Conservation (phyloP, 2,329 filamentous ascomycete species). For the Fusarium kyushuense region DNA sequence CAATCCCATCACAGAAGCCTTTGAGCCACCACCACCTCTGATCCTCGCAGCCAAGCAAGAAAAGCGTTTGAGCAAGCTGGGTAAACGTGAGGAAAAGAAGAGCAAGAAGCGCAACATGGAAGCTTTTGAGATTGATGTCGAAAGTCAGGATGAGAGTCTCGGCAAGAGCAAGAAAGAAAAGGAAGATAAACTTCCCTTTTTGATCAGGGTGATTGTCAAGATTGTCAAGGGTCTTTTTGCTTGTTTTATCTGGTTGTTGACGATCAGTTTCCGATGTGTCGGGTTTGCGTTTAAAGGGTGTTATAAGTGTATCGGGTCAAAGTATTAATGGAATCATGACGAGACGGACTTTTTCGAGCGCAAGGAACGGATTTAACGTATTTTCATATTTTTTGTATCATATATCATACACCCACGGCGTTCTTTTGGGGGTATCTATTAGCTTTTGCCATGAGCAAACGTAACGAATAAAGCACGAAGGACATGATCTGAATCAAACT, state of each 20-base stretch:
- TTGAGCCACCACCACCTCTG: constrained; percentile 67
- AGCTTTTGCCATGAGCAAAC: constrained; percentile 34
- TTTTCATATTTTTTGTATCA: constrained; percentile 40
- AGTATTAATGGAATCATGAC: constrained; percentile 51
- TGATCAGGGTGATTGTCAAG: constrained; percentile 62
- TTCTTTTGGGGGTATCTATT: constrained; percentile 47
- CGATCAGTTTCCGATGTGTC: constrained; percentile 66
- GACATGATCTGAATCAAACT: constrained; percentile 16
- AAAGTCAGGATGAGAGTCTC: constrained; percentile 68
- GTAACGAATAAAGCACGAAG: constrained; percentile 42
- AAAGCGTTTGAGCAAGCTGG: constrained; percentile 49
- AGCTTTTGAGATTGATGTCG: constrained; percentile 70
- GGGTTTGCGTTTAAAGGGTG: constrained; percentile 63
- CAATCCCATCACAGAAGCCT: constrained; percentile 59
- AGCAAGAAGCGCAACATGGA: constrained; percentile 60
- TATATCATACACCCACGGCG: constrained; percentile 47
- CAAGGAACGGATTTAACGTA: constrained; percentile 1
- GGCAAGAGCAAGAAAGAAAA: constrained; percentile 55
- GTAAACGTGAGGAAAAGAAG: constrained; percentile 49
- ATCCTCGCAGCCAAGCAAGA: constrained; percentile 43
- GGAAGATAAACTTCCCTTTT: constrained; percentile 63
- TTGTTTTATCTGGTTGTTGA: constrained; percentile 68
- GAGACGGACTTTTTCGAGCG: constrained; percentile 16
- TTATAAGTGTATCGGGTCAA: constrained; percentile 63
- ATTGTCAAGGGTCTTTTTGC: constrained; percentile 67